phyloP scores from a whole-genome alignment of 306 rosid genomes.

The Sphenostylis stenocarpa region DNA sequence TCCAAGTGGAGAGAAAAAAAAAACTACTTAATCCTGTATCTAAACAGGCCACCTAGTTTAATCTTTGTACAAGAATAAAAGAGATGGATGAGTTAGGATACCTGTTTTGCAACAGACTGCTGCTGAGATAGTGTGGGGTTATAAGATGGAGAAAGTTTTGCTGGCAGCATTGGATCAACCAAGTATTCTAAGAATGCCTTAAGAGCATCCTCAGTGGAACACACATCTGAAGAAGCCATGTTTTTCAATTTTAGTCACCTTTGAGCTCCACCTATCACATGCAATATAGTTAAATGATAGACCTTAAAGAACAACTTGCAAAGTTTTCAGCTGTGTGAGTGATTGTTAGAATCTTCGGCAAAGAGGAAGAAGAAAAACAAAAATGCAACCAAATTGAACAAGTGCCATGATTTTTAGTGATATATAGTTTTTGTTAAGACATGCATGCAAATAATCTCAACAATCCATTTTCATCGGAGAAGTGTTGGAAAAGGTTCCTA shows the following conservation, averaged over 20 bases:
- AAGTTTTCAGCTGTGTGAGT: too few relatives aligned
- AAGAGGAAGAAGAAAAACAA: too few relatives aligned
- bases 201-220: slow-evolving; percentile 65
- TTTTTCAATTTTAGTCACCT: background rate
- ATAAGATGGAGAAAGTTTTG: slow-evolving; percentile 32
- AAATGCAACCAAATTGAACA: too few relatives aligned
- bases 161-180: slow-evolving; percentile 60
- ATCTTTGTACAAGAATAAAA: slow-evolving; percentile 8
- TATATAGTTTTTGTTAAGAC: too few relatives aligned
- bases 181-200: slow-evolving; percentile 51
- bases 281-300: background rate
- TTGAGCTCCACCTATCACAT: slow-evolving; percentile 29
- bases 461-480: too few relatives aligned
- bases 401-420: too few relatives aligned
- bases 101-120: slow-evolving; percentile 71
- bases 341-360: too few relatives aligned
- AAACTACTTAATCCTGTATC: too few relatives aligned
- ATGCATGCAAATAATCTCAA: too few relatives aligned
- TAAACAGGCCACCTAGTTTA: background rate
- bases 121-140: slow-evolving; percentile 41
- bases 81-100: slow-evolving; percentile 24
- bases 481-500: too few relatives aligned
- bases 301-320: too few relatives aligned
- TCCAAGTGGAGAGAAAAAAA: too few relatives aligned
- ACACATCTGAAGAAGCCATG: slow-evolving; percentile 51